Conservation (phyloP, 257 asterid species). For the Catharanthus roseus region DNA sequence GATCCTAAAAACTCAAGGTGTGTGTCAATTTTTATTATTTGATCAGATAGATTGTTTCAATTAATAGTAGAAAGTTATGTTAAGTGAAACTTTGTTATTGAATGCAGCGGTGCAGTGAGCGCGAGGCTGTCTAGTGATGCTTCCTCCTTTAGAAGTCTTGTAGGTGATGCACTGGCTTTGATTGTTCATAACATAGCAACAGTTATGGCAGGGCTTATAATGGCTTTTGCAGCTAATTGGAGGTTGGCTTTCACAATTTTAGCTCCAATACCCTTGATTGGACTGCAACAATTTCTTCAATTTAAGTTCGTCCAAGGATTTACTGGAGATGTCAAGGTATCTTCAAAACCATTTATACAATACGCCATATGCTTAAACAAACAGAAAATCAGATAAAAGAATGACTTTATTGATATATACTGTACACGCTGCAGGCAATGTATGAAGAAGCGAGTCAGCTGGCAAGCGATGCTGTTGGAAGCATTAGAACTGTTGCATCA, state of each 20-base stretch:
- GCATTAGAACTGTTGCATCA: constrained; percentile 80
- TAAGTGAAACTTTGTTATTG: constrained; percentile 11
- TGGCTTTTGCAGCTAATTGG: constrained; percentile 75
- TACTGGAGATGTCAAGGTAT: constrained; percentile 71
- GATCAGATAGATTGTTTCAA: too few relatives aligned
- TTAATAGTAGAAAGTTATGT: too few relatives aligned
- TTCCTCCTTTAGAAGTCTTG: constrained; percentile 51
- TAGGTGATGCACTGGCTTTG: constrained; percentile 77
- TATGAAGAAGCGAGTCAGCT: constrained; percentile 89
- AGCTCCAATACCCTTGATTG: constrained; percentile 45
- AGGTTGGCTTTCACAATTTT: constrained; percentile 55
- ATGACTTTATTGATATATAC: too few relatives aligned
- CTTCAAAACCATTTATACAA: too few relatives aligned
- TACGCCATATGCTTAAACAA: too few relatives aligned
- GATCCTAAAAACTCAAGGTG: constrained; percentile 85
- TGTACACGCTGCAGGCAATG: constrained; percentile 61
- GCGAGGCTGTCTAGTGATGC: constrained; percentile 78
- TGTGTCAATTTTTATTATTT: neutral
- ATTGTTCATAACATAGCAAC: constrained; percentile 64
- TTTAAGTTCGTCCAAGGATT: constrained; percentile 45
- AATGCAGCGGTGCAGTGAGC: constrained; percentile 72
- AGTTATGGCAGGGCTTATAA: constrained; percentile 45
- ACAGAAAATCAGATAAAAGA: too few relatives aligned
- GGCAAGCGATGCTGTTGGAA: constrained; percentile 76
- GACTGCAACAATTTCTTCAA: constrained; percentile 62